Evolutionary conservation across 441 rosid genomes (phyloP).

Genomic region (Adansonia grandidieri): DNA sequence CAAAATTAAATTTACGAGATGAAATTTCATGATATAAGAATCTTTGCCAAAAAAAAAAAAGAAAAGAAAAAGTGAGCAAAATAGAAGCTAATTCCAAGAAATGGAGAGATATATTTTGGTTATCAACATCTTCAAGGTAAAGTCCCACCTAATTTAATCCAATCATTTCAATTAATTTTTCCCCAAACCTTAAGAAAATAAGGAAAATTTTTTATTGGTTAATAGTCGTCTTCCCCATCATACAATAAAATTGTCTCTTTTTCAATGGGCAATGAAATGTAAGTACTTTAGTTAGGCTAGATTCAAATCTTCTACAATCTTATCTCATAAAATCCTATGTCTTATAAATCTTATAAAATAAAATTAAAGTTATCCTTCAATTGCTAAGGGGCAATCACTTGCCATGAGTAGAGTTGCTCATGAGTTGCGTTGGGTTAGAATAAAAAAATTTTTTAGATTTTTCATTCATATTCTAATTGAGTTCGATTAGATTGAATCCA

Average conservation of each 20-base stretch:
- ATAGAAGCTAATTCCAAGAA: too few relatives aligned
- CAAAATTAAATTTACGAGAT: background rate
- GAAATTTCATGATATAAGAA: background rate
- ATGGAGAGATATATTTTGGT: too few relatives aligned
- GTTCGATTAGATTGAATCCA: too few relatives aligned
- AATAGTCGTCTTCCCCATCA: slow-evolving; percentile 32
- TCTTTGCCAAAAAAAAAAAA: background rate
- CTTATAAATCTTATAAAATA: too few relatives aligned
- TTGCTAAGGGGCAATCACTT: too few relatives aligned
- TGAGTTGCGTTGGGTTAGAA: too few relatives aligned
- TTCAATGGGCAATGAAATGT: background rate
- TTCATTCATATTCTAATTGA: too few relatives aligned
- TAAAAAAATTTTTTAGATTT: too few relatives aligned
- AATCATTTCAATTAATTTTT: background rate
- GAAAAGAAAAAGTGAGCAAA: background rate
- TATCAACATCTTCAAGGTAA: slow-evolving; percentile 2
- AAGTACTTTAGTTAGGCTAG: background rate
- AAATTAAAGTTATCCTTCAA: too few relatives aligned
- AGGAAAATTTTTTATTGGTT: slow-evolving; percentile 17
- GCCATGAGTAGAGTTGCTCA: too few relatives aligned
- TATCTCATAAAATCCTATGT: too few relatives aligned
- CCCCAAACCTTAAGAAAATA: slow-evolving; percentile 15
- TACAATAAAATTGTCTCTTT: background rate
- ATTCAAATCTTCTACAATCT: too few relatives aligned
- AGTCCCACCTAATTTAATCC: slow-evolving; percentile 19